Base-by-base conservation (phyloP, 2,329 filamentous ascomycete genomes). In the Fusarium austroafricanum region DNA sequence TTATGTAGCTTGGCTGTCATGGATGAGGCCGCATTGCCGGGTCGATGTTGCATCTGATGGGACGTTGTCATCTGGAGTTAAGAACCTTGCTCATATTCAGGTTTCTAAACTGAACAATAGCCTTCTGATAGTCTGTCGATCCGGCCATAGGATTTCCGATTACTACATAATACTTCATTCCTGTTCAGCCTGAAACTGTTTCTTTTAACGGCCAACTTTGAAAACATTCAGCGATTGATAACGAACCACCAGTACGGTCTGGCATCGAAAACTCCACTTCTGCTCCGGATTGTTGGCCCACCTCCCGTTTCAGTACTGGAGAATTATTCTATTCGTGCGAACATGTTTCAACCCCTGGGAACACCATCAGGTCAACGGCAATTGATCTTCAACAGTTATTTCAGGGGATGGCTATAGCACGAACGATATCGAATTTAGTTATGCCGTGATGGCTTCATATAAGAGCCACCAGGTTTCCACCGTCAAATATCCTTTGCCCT, bases 251-350 rank as follows among this genome's bases (percentile, higher is more conserved):
- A 26, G 26, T 14, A 18, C 38, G 39, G 43, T 33, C 52, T 44
- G 52, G 68, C 29, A 54, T 28, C n/a, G 12, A 31, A 23, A 15
- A 45, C 33, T 44, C 55, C 53, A 54, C 60, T 45, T 29, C 14
- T 42, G 20, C n/a, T 38, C 55, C 40, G 50, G 33, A 31, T 54
- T 55, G 21, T 33, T 51, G 56, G 68, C 46, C 23, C 39, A 57
- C 38, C 42, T 42, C 44, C 55, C 47, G 66, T 69, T 68, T 67
- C 55, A 38, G 15, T 31, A 10, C 14, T 68, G 70, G 70, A 68
- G 68, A 73, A 72, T 60, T 68, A 37, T 71, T 35, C 42, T 31
- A 71, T 73, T 72, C 62, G 70, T 72, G 70, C 57, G 59, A 72
- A 43, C 40, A 53, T 40, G 29, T 62, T 62, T 65, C 39, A 23